These are phyloP conservation scores for Solanum aculeatissimum DNA, from an alignment of 305 asterid genomes.

Conservation along the genomic window DNA sequence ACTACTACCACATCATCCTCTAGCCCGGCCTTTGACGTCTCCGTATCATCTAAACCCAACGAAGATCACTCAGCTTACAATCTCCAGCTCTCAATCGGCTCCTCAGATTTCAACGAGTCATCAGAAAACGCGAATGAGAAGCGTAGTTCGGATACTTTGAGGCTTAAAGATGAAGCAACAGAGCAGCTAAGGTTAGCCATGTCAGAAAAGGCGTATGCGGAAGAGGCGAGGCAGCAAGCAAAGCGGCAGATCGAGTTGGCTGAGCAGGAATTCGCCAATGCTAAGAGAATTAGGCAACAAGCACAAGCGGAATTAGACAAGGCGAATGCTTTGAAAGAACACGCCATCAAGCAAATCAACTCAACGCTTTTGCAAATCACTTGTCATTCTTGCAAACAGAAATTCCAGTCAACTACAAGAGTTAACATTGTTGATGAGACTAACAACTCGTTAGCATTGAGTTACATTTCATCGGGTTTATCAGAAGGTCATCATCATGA, in stretches of 20 bases:
- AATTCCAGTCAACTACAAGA: conserved; percentile 9
- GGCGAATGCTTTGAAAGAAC: conserved; percentile 20
- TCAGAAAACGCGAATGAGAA: conserved; percentile 1
- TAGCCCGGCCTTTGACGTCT: not conserved
- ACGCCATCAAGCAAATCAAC: conserved; percentile 24
- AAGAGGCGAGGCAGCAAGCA: conserved; percentile 30
- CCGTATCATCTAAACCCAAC: conserved; percentile 5
- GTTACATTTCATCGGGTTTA: conserved; percentile 15
- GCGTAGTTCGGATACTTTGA: conserved; percentile 1
- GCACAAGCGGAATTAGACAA: conserved; percentile 21
- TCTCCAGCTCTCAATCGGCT: conserved; percentile 31
- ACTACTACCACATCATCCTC: conserved; percentile 6
- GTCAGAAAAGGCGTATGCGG: conserved; percentile 23
- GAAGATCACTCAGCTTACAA: conserved; percentile 16
- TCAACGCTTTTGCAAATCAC: conserved; percentile 24
- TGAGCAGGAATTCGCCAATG: conserved; percentile 21
- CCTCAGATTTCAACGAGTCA: conserved; percentile 7
- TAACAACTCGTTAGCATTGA: conserved; percentile 6
- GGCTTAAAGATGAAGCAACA: conserved; percentile 3
- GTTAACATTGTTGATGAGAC: not conserved
- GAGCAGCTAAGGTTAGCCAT: conserved; percentile 15
- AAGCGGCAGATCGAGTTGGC: conserved; percentile 26
- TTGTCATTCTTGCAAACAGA: conserved; percentile 24
- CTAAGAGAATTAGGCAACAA: conserved; percentile 35
- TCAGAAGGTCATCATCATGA: conserved; percentile 7